Base-by-base conservation (phyloP, 2,329 filamentous ascomycete genomes). In the Erysiphe pisi region DNA sequence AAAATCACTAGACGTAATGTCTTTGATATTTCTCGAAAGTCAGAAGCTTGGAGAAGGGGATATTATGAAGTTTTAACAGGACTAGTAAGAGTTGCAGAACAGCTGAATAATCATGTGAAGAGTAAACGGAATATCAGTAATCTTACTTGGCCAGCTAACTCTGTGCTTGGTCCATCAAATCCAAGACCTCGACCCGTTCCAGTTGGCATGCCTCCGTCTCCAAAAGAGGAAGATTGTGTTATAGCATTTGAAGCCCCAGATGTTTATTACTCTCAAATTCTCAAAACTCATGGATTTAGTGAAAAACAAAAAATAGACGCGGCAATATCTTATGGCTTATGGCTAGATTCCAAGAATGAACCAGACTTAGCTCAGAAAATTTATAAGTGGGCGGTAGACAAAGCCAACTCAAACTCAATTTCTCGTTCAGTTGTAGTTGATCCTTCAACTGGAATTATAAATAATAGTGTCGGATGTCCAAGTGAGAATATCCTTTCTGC, bases 61-160 rank as follows among this genome's bases (percentile, higher is more conserved):
- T 98, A 98, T 83, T 93, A 91, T 81, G 89, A 96, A 80, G 87
- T 90, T 3, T 84, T 97, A 71, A 92, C 97, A 88, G 86, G 90
- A 16, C 88, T 89, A 78, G 94, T 91, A 0, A 88, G 88, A 79
- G 89, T 90, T 0, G 89, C 93, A 6, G 94, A 97, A 83, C 89
- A 94, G 79, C 84, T 96, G 36, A 92, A 97, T 79, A 91, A 91
- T 73, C 93, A 90, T 86, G 85, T 96, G 22, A 85, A 87, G 65
- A 93, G 97, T 82, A 88, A 56, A 49, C 90, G 86, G 12, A 86
- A 89, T 79, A 86, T 87, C 63, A 45, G 47, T 31, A 45, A 45
- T 58, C 83, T 91, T 40, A 86, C 91, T 45, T 94, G 92, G 79
- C 89, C 92, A 0, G 87, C 88, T 8, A 89, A 92, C 70, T 89